Base-by-base conservation (phyloP, 495 filamentous ascomycete genomes). In the Penicillium coffeae region DNA sequence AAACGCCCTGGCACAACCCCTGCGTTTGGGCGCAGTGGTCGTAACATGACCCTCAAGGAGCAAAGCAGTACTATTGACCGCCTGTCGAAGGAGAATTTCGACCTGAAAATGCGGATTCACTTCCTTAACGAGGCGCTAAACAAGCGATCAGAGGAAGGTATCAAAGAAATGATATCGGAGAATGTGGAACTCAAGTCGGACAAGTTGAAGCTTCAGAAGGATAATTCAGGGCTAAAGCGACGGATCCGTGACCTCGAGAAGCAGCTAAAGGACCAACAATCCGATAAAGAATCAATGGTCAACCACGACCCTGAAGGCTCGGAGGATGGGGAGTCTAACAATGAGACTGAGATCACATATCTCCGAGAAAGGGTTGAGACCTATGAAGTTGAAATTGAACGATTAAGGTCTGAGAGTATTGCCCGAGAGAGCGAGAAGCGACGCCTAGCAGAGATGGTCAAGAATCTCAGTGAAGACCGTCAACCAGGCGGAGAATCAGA, bases 21-120 rank as follows among this genome's bases (percentile, higher is more conserved):
- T 9, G 74, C 69, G 14, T 76, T 74, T 46, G 64, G 79, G 30
- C 76, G 82, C 30, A 80, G 80, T 44, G 88, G 87, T 34, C 89
- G 85, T 57, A 93, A 83, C 52, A 76, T 97, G 72, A 97, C 94
- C 0, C 72, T 98, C 12, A 96, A 97, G 66, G 93, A 97, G 64
- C 93, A 98, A 65, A 95, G 89, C 54, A 93, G 86, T 62, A 96
- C 90, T 18, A 96, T 98, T 51, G 93, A 97, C 63, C 83, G 90
- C 21, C 77, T 97, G 5, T 90, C 87, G 50, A 98, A 98, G 68
- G 76, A 80, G 43, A 97, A 97, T 54, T 98, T 97, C 61, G 93
- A 96, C 60, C 75, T 98, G 33, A 98, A 98, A 67, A 85, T 98
- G 65, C 90, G 95, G 65, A 93, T 97, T 41, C 92, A 95, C 71